A percentile compares a stretch with the other conserved stretches of the same genome.
phyloP scores from a whole-genome alignment of 768 basidiomycete species.

The Peribolospora baueri region DNA sequence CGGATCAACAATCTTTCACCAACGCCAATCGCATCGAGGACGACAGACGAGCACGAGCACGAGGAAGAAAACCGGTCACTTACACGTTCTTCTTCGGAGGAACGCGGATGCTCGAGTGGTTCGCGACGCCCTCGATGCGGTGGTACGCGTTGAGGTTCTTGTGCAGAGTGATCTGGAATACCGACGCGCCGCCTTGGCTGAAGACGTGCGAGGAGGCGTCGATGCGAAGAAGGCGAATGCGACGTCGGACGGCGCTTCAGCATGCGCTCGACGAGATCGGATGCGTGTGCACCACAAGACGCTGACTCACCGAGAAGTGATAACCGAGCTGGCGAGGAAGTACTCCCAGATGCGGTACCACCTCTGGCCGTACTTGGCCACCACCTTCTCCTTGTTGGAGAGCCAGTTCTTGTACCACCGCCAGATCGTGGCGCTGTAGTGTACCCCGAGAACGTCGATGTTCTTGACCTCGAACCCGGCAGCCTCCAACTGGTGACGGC shows the following conservation, averaged over 20 bases:
- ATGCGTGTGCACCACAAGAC: background rate
- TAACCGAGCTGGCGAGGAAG: conserved; percentile 85
- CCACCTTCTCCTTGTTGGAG: conserved; percentile 65
- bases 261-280: background rate
- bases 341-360: conserved; percentile 93
- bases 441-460: conserved; percentile 86
- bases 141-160: conserved; percentile 95
- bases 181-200: conserved; percentile 67
- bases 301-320: conserved; percentile 38
- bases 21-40: too few relatives aligned
- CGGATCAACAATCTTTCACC: too few relatives aligned
- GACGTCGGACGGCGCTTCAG: background rate
- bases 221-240: background rate
- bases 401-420: conserved; percentile 98
- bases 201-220: background rate
- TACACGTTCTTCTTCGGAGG: too few relatives aligned
- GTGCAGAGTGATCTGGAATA: conserved; percentile 93
- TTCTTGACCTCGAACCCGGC: conserved; percentile 95
- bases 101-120: conserved; percentile 24
- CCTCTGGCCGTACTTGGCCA: conserved; percentile 67
- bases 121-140: conserved; percentile 58
- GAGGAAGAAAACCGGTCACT: too few relatives aligned
- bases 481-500: conserved; percentile 28
- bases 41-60: too few relatives aligned
- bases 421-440: conserved; percentile 67